Base-by-base conservation (phyloP, 305 asterid genomes). In the Lippia alba region DNA sequence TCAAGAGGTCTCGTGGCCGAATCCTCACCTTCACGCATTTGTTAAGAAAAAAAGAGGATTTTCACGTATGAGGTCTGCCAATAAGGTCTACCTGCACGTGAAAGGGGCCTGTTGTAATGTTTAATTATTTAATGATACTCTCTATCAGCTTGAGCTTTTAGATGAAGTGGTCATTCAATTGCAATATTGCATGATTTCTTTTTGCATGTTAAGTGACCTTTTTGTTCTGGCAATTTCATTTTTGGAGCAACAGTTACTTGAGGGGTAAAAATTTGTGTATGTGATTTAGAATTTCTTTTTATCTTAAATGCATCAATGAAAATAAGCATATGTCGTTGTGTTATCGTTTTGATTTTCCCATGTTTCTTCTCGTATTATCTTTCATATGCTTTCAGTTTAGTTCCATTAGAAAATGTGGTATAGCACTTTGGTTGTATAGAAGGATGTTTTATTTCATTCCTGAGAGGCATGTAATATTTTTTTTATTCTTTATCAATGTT, bases 331-430 rank as follows among this genome's bases (percentile, higher is more conserved):
- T 44, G 15, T 61, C 16, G 39, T 15, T 61, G 32, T 61, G 18
- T 14, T 20, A 17, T 72, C 24, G 44, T 15, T 19, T 41, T 45
- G 12, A 14, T 61, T 24, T 61, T 62, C n/a, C 41, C 41, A 36
- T 45, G 12, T 33, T 60, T 20, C 64, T 12, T 56, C 41, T 67
- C 54, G 36, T 55, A 66, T 53, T 44, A 41, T 50, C 69, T 70
- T 30, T 34, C 60, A 44, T 53, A 60, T 51, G 39, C 15, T 19
- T 54, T 57, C 45, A 54, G 36, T 34, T 64, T 20, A 64, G 51
- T 71, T 19, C 65, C 58, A 16, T 56, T 72, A 12, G 76, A 24
- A 75, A 60, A 36, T 66, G 55, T 17, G 60, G 56, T 73, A 45
- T 19, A 57, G 30, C 61, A 48, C 53, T 67, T 61, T 76, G 58